phyloP scores from a whole-genome alignment of 257 asterid species.

The Linderniella brevidens region DNA sequence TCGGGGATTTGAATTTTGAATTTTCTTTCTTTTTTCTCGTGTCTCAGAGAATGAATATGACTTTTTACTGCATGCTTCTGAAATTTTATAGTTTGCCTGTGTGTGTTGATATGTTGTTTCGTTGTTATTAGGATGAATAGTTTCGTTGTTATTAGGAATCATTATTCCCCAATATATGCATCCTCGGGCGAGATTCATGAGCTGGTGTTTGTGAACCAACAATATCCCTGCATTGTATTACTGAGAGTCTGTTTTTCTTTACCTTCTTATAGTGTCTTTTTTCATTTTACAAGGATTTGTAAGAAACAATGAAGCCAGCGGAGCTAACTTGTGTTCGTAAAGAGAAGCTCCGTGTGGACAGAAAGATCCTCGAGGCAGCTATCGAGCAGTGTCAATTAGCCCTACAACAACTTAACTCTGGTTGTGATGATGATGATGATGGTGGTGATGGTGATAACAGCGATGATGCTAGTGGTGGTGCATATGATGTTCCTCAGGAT shows the following conservation, averaged over 20 bases:
- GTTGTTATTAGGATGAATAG: no score
- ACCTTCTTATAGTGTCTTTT: no score
- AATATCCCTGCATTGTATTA: no score
- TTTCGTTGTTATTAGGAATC: not conserved
- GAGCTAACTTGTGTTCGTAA: constrained; percentile 14
- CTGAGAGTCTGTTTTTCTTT: no score
- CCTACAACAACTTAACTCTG: constrained; percentile 31
- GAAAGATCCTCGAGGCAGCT: constrained; percentile 36
- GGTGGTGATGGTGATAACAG: no score
- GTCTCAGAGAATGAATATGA: no score
- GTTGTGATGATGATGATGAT: constrained; percentile 11
- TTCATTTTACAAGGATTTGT: not conserved
- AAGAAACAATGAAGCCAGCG: constrained; percentile 14
- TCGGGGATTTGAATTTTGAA: no score
- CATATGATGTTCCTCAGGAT: constrained; percentile 5
- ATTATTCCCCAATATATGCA: constrained; percentile 1
- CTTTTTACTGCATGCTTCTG: no score
- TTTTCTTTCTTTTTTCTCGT: no score
- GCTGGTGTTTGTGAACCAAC: constrained; percentile 3
- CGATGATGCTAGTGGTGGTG: not conserved
- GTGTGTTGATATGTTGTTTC: not conserved
- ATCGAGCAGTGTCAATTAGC: constrained; percentile 44
- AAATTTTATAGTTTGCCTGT: no score
- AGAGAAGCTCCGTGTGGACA: constrained; percentile 32
- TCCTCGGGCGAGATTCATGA: not conserved